phyloP scores from a whole-genome alignment of 1,284 basidiomycete species.

The Limonomyces culmigenus region DNA sequence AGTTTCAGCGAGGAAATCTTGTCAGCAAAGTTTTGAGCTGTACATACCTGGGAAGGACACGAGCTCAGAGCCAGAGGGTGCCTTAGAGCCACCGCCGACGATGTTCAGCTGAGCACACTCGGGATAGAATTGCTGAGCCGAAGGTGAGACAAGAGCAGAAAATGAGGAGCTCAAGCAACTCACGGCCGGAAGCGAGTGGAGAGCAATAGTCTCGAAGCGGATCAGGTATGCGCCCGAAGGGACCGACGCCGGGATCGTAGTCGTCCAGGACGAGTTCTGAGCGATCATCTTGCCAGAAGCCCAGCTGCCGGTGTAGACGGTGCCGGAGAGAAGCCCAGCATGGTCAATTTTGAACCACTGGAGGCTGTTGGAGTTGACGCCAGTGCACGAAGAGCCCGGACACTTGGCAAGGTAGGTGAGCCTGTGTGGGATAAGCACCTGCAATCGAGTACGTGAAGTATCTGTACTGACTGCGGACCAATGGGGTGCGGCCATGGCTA shows the following conservation, averaged over 20 bases:
- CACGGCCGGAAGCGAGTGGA: background rate
- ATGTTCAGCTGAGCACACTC: slow-evolving; percentile 11
- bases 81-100: background rate
- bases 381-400: slow-evolving; percentile 15
- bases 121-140: slow-evolving; percentile 16
- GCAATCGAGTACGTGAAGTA: background rate
- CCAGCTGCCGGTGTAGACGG: slow-evolving; percentile 15
- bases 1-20: slow-evolving; percentile 13
- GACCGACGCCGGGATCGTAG: slow-evolving; percentile 18
- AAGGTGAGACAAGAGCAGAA: no score
- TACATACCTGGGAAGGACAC: slow-evolving; percentile 21
- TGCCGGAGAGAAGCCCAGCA: slow-evolving; percentile 19
- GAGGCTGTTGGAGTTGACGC: slow-evolving; percentile 16
- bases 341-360: slow-evolving; percentile 24
- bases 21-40: slow-evolving; percentile 18
- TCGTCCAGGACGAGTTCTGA: slow-evolving; percentile 19
- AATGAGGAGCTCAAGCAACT: slow-evolving; percentile 12
- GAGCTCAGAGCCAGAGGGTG: background rate
- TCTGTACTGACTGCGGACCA: slow-evolving; percentile 15
- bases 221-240: slow-evolving; percentile 20
- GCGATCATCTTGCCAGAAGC: slow-evolving; percentile 18
- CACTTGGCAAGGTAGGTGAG: slow-evolving; percentile 17
- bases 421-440: background rate
- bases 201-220: slow-evolving; percentile 13
- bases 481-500: slow-evolving; percentile 17